These are phyloP conservation scores for Lodderomyces parapsilosis DNA, from an alignment of 1,139 yeast species.

Conservation along the genomic window DNA sequence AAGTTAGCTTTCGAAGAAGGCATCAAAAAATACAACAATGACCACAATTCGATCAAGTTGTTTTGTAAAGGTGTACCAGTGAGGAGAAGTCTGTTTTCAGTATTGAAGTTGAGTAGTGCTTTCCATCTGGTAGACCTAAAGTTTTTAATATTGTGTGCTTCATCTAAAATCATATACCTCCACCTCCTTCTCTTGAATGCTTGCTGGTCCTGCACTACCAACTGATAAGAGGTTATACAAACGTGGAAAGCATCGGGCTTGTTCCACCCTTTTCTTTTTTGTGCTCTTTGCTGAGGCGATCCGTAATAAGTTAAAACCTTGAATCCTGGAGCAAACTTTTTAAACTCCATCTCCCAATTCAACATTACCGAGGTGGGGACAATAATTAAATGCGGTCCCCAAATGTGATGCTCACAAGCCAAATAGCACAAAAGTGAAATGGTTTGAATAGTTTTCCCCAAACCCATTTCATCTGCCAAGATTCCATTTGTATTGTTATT, in stretches of 20 bases:
- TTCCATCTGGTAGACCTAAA: slow-evolving; percentile 97
- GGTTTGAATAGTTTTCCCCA: slow-evolving; percentile 96
- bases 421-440: slow-evolving; percentile 81
- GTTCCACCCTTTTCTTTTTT: slow-evolving; percentile 96
- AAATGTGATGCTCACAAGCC: slow-evolving; percentile 88
- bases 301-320: slow-evolving; percentile 96
- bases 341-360: slow-evolving; percentile 99
- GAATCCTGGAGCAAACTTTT: slow-evolving; percentile 97
- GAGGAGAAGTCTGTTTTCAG: slow-evolving; percentile 79
- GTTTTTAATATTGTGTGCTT: slow-evolving; percentile 96
- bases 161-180: slow-evolving; percentile 97
- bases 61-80: slow-evolving; percentile 98
- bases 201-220: slow-evolving; percentile 94
- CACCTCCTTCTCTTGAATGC: slow-evolving; percentile 89
- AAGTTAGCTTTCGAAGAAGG: slow-evolving; percentile 75
- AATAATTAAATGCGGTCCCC: slow-evolving; percentile 98
- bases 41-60: slow-evolving; percentile 91
- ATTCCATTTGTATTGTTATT: slow-evolving; percentile 94
- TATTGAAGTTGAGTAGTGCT: slow-evolving; percentile 88
- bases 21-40: slow-evolving; percentile 89
- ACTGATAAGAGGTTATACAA: slow-evolving; percentile 93
- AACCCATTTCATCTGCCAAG: slow-evolving; percentile 98
- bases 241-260: slow-evolving; percentile 95
- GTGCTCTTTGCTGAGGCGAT: slow-evolving; percentile 95
- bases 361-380: slow-evolving; percentile 99